Evolutionary conservation across 768 basidiomycete species (phyloP), one percentile per base, ranked within the genome.

Genomic region (Dentipellis sp.): DNA sequence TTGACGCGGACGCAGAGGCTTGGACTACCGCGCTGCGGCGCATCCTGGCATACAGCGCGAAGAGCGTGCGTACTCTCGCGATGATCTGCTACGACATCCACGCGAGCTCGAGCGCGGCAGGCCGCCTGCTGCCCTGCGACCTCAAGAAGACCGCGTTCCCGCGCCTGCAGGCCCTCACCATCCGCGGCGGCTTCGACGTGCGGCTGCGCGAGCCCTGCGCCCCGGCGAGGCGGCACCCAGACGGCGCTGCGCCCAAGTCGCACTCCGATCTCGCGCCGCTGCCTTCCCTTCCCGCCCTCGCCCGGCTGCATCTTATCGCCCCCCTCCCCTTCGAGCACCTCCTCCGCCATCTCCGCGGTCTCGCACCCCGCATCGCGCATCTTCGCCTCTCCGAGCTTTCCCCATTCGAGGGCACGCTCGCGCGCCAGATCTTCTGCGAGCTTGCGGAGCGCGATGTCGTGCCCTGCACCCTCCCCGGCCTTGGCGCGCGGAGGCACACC

Each of bases 71-170:
- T 42, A 56, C 60, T 23, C 60, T 61, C 55, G 34, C 60, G 42
- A 56, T 59, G 58, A 53, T 59, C 54, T 59, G 58, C 34, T 61
- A 59, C 34, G 60, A 61, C 45, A 59, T 61, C 45, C 60, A 61
- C 48, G 55, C 58, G 22, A 56, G 58, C 48, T 58, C 60, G 0
- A 56, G 58, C 48, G 58, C 60, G 0, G 16, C 16, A 8, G 60
- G 60, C 34, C 34, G 60, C 5, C 58, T 61, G 8, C 54, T 59
- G 49, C 59, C 56, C 49, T 50, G 54, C n/a, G 60, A 61, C 52
- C 58, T 61, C 50, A 53, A 52, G 35, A 54, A 55, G 4, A 50
- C 52, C 16, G 39, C 29, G 14, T 61, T 61, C 17, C 58, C 58
- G 14, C 37, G 11, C 16, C 60, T 61, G 19, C 55, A 51, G 38